Evolutionary conservation across 116 monocot species (phyloP).

Genomic region (Iris pallida): DNA sequence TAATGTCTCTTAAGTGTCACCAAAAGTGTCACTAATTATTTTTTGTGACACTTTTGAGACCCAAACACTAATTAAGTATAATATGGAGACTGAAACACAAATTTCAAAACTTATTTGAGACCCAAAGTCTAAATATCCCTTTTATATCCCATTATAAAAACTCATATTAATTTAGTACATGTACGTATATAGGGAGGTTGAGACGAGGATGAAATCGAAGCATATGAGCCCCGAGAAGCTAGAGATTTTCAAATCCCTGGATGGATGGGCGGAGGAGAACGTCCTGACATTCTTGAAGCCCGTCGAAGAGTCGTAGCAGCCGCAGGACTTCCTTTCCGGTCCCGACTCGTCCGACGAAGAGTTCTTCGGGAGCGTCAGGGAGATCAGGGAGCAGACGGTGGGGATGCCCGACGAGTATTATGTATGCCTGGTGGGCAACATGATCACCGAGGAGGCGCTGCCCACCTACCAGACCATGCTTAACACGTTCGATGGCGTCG

Average conservation of each 20-base stretch:
- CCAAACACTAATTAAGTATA: too few species aligned
- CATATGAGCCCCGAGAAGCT: neutral
- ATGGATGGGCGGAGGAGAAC: constrained; percentile 11
- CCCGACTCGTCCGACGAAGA: neutral
- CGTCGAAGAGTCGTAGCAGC: constrained; percentile 6
- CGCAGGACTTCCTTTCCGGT: constrained; percentile 10
- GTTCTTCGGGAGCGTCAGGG: neutral
- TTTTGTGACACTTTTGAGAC: too few species aligned
- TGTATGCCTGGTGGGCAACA: constrained; percentile 19
- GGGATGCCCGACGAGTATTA: constrained; percentile 11
- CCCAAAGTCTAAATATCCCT: too few species aligned
- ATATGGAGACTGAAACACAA: too few species aligned
- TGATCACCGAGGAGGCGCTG: constrained; percentile 26
- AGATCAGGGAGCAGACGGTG: neutral
- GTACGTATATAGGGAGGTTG: too few species aligned
- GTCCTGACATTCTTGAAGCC: constrained; percentile 12
- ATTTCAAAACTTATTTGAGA: too few species aligned
- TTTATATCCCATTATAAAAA: too few species aligned
- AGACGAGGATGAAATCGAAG: neutral
- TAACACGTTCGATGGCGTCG: constrained; percentile 4
- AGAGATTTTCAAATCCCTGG: constrained; percentile 11
- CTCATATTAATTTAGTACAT: too few species aligned
- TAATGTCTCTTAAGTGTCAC: too few species aligned
- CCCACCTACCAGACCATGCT: constrained; percentile 18
- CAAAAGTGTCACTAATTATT: too few species aligned